Base-by-base conservation (phyloP, 2,329 filamentous ascomycete species). In the Graphium sp. region DNA sequence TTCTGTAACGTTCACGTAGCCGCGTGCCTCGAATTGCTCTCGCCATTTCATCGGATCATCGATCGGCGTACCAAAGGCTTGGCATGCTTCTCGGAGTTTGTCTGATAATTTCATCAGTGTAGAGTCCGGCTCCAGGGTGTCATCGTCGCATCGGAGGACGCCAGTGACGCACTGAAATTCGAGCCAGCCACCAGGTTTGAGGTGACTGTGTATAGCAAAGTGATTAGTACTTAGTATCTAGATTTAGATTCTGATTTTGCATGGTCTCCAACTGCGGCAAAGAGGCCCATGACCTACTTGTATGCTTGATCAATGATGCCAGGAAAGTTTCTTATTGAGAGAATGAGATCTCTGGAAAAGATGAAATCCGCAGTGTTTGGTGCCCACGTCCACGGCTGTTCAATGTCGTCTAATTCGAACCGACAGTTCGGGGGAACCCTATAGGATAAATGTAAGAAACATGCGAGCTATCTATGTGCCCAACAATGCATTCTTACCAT, bases 371-470 rank as follows among this genome's bases (percentile, higher is more conserved):
- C 69, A 28, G 56, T 44, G 31, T 58, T 40, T 2, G 50, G 41
- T 2, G 56, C 50, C 27, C 49, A 66, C 46, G 48, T 63, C 52
- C 52, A 58, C 10, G 51, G 43, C 18, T 45, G 55, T 39, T 69
- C 62, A 21, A 65, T 60, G 40, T 76, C 68, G 44, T 75, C 70
- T 25, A 75, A 58, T 34, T 72, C 56, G 35, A 75, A 76, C 37
- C 63, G 59, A 32, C 72, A 65, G 39, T 75, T 76, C 23, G 58
- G 55, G 2, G 69, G 67, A 3, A 71, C 59, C 35, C 34, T 64
- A 13, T 46, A 49, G 1, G 64, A 63, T 35, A 70, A 65, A 9
- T 66, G 64, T 1, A 64, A 62, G 5, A 62, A 66, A 19, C 18
- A 24, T 7, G 18, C 45, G 35, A 5, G 46, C 30, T 5, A 46